Base-by-base conservation (phyloP, 2,329 filamentous ascomycete genomes). In the Ilyonectria robusta region DNA sequence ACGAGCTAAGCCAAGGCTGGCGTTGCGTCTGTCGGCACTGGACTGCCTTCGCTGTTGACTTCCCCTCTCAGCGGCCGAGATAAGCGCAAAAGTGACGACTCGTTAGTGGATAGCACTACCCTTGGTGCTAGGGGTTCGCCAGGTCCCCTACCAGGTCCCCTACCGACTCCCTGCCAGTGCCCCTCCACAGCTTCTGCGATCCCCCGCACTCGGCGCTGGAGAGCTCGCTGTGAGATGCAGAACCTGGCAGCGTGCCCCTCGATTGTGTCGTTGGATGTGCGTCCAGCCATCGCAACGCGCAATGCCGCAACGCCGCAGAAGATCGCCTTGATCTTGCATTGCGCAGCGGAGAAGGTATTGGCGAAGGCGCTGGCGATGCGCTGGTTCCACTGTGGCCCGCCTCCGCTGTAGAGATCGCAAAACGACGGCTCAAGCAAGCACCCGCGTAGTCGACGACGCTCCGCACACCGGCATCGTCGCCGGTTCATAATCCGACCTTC, bases 141-240 rank as follows among this genome's bases (percentile, higher is more conserved):
- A 17, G 21, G 46, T 48, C 46, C 23, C 46, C 46, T 15, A 26
- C 31, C 31, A 9, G 2, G 21, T 2, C 3, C 21, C 21, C 21
- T 23, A 23, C 21, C 21, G 3, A 23, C 23, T 23, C 23, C 23
- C 46, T 15, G 17, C 31, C 31, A 9, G 8, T 9, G 7, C 31
- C 31, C 31, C 31, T 33, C 31, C 31, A 33, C 31, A 33, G 31
- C 31, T 11, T 33, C 26, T 26, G 4, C 6, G 26, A 4, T 26
- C 17, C 47, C 47, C 15, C 47, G 47, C 47, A 50, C 47, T 50
- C 15, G 23, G 47, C 47, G 29, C 47, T 50, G 47, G 6, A 50
- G 47, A 50, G 23, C 47, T 48, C 46, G 46, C 46, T 21, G 46
- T 48, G 11, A 26, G 46, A 48, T 48, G 46, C 21, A 48, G 46